phyloP scores from a whole-genome alignment of 2,329 filamentous ascomycete genomes.

The Lecanoromycetidae sp. region DNA sequence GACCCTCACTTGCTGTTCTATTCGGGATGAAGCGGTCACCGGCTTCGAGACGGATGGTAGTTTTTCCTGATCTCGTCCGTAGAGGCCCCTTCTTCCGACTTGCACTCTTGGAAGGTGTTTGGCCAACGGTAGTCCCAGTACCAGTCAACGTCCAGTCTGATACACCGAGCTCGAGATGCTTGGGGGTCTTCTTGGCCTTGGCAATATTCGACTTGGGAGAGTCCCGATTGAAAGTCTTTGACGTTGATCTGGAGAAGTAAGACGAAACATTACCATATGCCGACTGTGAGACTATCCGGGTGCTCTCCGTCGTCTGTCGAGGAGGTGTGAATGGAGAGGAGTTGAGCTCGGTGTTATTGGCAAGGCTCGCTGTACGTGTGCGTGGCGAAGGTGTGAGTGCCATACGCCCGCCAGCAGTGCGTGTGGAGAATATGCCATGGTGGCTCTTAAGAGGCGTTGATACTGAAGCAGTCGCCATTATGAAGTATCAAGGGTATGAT shows the following conservation, averaged over 20 bases:
- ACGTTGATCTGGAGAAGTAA: conserved; percentile 58
- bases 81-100: conserved; percentile 42
- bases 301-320: conserved; percentile 44
- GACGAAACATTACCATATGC: conserved; percentile 70
- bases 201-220: conserved; percentile 97
- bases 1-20: conserved; percentile 76
- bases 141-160: conserved; percentile 87
- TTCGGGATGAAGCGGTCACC: conserved; percentile 96
- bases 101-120: conserved; percentile 51
- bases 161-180: conserved; percentile 78
- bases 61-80: conserved; percentile 49
- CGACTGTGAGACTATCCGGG: conserved; percentile 50
- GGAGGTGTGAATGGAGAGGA: conserved; percentile 68
- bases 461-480: conserved; percentile 72
- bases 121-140: conserved; percentile 48
- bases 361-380: conserved; percentile 40
- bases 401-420: conserved; percentile 88
- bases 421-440: conserved; percentile 78
- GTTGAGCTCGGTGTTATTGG: conserved; percentile 38
- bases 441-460: conserved; percentile 93
- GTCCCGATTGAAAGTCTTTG: conserved; percentile 51
- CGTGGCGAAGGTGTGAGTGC: conserved; percentile 86
- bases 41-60: conserved; percentile 60
- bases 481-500: conserved; percentile 27
- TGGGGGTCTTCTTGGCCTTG: conserved; percentile 59